Base-by-base conservation (phyloP, 108 stramenopile genomes). In the Fragilaria radians region DNA sequence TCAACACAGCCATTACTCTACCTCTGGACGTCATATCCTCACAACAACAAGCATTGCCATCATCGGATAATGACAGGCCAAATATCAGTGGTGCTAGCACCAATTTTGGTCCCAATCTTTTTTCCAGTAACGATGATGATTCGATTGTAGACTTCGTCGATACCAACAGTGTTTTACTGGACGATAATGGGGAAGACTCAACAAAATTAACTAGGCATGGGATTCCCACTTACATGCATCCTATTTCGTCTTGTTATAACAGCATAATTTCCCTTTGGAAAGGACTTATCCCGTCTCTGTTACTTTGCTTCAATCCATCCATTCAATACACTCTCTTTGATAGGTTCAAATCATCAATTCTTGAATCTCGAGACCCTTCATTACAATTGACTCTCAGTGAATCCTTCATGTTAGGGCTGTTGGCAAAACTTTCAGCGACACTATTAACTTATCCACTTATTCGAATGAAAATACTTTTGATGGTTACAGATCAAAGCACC, bases 311-410 rank as follows among this genome's bases (percentile, higher is more conserved):
- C 71, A 96, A 96, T 55, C 96, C 96, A 24, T 80, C 94, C n/a
- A 94, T 96, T 53, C 91, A 97, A 64, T 91, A 90, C 61, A 93
- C 96, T 14, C 77, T 88, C 36, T 97, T 77, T 75, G 96, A 95
- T 51, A 56, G 67, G 7, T 36, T 92, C 1, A 95, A 94, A 66
- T 48, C 32, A 46, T 18, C 69, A 5, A 27, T 83, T 49, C 52
- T 79, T 45, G 18, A 14, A 68, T 18, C 19, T 30, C 29, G 57
- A 42, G 47, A 19, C 17, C 54, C 28, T 27, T 32, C 52, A 67
- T 28, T 25, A 52, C 0, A 42, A 42, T 57, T 69, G 32, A 71
- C 78, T 24, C 73, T 81, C 72, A 33, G 63, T 7, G 83, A 94
- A 64, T 82, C 92, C 33, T 94, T 94, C 48, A n/a, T 80, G 1